Percentiles rank a stretch among this genome's conserved stretches.
Evolutionary conservation across 257 asterid species (phyloP).

Genomic region (Ocimum tenuiflorum): DNA sequence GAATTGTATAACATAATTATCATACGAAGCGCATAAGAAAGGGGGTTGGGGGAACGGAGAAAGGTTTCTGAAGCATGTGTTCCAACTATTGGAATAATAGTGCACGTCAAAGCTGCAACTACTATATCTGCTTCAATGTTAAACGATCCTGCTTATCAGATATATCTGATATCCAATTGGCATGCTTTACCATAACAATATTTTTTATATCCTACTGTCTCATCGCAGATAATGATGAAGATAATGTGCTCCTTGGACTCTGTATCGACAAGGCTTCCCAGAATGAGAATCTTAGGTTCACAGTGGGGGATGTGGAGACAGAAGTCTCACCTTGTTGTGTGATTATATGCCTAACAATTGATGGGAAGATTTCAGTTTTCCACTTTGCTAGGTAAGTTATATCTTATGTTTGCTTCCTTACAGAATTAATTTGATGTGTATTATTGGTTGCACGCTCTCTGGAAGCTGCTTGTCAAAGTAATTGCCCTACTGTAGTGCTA

Average conservation of each 20-base stretch:
- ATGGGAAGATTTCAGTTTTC: slow-evolving; percentile 74
- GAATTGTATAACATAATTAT: not conserved
- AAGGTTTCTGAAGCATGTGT: not conserved
- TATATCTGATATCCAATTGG: slow-evolving; percentile 4
- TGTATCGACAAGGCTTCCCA: slow-evolving; percentile 67
- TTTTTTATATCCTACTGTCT: slow-evolving; percentile 21
- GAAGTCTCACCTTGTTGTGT: slow-evolving; percentile 85
- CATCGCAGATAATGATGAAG: slow-evolving; percentile 64
- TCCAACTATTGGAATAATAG: not conserved
- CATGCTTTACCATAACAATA: slow-evolving; percentile 11
- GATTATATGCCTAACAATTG: slow-evolving; percentile 65
- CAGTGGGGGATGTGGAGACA: slow-evolving; percentile 60
- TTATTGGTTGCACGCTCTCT: slow-evolving; percentile 8
- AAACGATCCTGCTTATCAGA: not conserved
- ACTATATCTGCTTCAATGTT: not conserved
- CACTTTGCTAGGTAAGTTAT: slow-evolving; percentile 72
- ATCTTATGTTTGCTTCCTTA: slow-evolving; percentile 2
- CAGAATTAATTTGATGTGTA: not conserved
- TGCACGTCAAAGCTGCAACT: slow-evolving; percentile 14
- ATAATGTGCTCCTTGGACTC: slow-evolving; percentile 66
- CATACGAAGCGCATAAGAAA: not conserved
- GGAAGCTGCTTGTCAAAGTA: slow-evolving; percentile 11
- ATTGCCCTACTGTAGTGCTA: slow-evolving; percentile 44
- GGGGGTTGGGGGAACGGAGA: not conserved
- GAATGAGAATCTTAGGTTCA: slow-evolving; percentile 39